These are phyloP conservation scores for Verticillium alfalfae DNA, from an alignment of 2,329 filamentous ascomycete genomes.

Conservation along the genomic window DNA sequence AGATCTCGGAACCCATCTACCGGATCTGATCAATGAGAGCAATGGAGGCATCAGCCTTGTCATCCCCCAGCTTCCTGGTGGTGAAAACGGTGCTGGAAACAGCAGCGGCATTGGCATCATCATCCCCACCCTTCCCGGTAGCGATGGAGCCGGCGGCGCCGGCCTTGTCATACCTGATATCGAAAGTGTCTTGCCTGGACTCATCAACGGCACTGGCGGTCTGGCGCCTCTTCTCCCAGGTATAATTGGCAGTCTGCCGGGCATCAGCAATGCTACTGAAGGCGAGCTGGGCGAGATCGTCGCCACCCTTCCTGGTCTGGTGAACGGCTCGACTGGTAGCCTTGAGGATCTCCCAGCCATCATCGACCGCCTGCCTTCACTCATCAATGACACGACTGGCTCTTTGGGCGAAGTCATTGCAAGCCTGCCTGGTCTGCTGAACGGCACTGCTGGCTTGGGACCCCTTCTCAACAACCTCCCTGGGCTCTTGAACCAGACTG, in stretches of 20 bases:
- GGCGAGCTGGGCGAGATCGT: background rate
- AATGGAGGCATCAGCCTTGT: background rate
- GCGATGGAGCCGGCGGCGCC: background rate
- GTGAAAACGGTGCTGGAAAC: background rate
- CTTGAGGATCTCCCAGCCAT: background rate
- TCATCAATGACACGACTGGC: background rate
- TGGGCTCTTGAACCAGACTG: background rate
- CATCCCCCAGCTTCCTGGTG: background rate
- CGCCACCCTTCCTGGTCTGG: background rate
- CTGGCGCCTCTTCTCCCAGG: background rate
- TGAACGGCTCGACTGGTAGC: background rate
- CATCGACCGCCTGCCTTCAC: background rate
- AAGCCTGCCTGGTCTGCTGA: background rate
- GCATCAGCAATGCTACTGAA: background rate
- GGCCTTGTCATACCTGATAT: background rate
- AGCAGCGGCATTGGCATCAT: background rate
- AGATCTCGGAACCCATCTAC: background rate
- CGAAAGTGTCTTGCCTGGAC: background rate
- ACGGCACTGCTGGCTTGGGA: background rate
- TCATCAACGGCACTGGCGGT: background rate
- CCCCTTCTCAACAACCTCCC: background rate
- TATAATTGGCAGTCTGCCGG: background rate
- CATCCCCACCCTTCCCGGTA: background rate
- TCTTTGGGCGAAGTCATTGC: background rate
- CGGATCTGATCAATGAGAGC: background rate